These are phyloP conservation scores for Podospora fimiseda DNA, from an alignment of 495 filamentous ascomycete species.

Conservation along the genomic window DNA sequence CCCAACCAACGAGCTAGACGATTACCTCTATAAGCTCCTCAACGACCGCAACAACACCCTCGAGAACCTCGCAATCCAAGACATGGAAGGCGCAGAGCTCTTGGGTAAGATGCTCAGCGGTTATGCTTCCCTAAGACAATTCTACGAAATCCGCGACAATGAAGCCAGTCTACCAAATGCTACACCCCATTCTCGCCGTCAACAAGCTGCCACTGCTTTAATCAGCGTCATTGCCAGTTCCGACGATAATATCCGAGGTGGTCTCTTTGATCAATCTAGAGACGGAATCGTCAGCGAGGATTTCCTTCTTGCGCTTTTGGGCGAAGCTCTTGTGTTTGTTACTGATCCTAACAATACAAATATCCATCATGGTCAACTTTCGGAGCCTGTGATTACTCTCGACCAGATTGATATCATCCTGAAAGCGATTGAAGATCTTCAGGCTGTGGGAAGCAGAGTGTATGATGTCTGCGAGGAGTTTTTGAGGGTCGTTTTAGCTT, in stretches of 20 bases:
- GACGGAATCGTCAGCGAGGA: conserved; percentile 80
- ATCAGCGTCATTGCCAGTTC: conserved; percentile 74
- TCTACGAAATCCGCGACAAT: conserved; percentile 75
- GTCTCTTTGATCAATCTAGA: conserved; percentile 70
- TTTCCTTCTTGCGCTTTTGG: conserved; percentile 72
- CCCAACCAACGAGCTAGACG: conserved; percentile 58
- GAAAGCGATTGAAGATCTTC: conserved; percentile 74
- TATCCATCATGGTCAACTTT: conserved; percentile 17
- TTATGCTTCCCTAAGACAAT: conserved; percentile 79
- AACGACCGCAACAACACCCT: conserved; percentile 60
- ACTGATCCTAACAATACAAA: conserved; percentile 42
- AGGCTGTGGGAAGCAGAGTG: conserved; percentile 66
- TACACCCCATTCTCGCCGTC: conserved; percentile 45
- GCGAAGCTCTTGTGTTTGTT: conserved; percentile 73
- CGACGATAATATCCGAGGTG: conserved; percentile 80
- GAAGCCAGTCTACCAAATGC: conserved; percentile 31
- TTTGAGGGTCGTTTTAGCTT: conserved; percentile 50
- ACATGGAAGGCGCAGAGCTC: conserved; percentile 71
- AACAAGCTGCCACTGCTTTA: conserved; percentile 64
- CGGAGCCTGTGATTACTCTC: conserved; percentile 43
- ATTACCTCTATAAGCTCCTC: conserved; percentile 57
- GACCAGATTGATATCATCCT: conserved; percentile 69
- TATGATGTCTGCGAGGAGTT: conserved; percentile 65
- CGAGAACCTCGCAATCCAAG: conserved; percentile 54
- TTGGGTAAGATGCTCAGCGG: conserved; percentile 80